These are phyloP conservation scores for Wickerhamomyces bovis DNA, from an alignment of 805 yeast species.

Conservation along the genomic window DNA sequence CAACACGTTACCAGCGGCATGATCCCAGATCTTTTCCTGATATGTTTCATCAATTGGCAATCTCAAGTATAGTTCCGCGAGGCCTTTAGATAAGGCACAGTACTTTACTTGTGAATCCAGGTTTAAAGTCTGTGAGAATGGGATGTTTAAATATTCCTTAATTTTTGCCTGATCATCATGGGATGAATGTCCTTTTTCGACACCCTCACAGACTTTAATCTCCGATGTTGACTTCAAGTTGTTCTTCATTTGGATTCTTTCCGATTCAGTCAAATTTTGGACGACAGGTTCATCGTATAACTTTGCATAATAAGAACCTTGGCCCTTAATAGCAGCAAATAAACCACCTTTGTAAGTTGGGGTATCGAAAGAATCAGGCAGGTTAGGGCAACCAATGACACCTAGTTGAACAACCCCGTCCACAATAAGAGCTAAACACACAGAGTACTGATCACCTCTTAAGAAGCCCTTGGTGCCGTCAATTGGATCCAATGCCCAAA, in stretches of 20 bases:
- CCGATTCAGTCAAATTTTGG: slow-evolving; percentile 28
- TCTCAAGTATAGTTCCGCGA: slow-evolving; percentile 87
- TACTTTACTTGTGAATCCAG: slow-evolving; percentile 96
- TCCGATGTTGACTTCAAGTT: slow-evolving; percentile 36
- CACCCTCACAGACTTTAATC: slow-evolving; percentile 82
- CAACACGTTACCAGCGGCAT: slow-evolving; percentile 89
- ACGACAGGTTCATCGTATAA: slow-evolving; percentile 30
- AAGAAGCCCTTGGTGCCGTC: slow-evolving; percentile 97
- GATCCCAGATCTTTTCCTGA: slow-evolving; percentile 97
- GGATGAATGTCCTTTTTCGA: slow-evolving; percentile 91
- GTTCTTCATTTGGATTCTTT: slow-evolving; percentile 47
- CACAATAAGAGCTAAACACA: slow-evolving; percentile 84
- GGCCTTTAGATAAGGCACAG: slow-evolving; percentile 84
- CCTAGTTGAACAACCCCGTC: slow-evolving; percentile 85
- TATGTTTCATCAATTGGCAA: slow-evolving; percentile 72
- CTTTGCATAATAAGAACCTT: slow-evolving; percentile 51
- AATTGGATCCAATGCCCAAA: slow-evolving; percentile 98
- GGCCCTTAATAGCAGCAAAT: slow-evolving; percentile 60
- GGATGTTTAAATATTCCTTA: slow-evolving; percentile 57
- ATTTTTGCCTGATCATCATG: slow-evolving; percentile 79
- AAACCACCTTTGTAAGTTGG: slow-evolving; percentile 57
- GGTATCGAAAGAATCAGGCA: slow-evolving; percentile 38
- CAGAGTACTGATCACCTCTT: slow-evolving; percentile 95
- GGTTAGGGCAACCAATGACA: slow-evolving; percentile 93
- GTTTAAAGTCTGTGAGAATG: slow-evolving; percentile 55